Evolutionary conservation across 129 eudicot genomes (phyloP).

Genomic region (Chrysanthemum makinoi): DNA sequence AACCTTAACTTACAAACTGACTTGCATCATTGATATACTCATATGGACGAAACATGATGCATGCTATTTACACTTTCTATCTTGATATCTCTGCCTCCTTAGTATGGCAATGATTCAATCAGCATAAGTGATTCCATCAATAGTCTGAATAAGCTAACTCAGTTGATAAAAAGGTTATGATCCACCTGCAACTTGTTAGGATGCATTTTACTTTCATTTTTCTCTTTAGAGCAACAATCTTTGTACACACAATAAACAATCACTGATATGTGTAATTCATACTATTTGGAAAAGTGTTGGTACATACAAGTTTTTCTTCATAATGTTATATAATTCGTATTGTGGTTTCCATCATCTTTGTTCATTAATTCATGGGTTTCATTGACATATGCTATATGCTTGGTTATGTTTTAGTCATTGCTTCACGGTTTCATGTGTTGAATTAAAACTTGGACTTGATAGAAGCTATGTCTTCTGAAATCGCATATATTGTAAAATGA

Average conservation of each 20-base stretch:
- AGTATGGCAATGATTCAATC: neutral
- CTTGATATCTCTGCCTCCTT: neutral
- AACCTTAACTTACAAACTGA: neutral
- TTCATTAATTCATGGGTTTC: neutral
- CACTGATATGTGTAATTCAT: too few relatives aligned
- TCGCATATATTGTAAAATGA: too few relatives aligned
- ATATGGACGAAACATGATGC: neutral
- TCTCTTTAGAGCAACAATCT: neutral
- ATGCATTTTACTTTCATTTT: neutral
- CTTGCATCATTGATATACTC: conserved; percentile 10
- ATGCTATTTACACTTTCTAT: neutral
- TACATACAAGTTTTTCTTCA: neutral
- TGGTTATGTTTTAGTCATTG: conserved; percentile 1
- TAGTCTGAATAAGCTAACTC: neutral
- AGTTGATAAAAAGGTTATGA: neutral
- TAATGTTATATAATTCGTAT: neutral
- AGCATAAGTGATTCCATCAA: neutral
- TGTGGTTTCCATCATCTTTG: neutral
- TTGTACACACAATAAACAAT: neutral
- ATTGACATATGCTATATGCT: neutral
- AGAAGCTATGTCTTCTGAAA: too few relatives aligned
- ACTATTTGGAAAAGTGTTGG: neutral
- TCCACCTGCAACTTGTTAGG: neutral
- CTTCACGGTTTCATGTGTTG: neutral
- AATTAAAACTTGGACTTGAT: too few relatives aligned